Conservation (phyloP, 257 asterid species). For the Jacaranda mimosifolia region DNA sequence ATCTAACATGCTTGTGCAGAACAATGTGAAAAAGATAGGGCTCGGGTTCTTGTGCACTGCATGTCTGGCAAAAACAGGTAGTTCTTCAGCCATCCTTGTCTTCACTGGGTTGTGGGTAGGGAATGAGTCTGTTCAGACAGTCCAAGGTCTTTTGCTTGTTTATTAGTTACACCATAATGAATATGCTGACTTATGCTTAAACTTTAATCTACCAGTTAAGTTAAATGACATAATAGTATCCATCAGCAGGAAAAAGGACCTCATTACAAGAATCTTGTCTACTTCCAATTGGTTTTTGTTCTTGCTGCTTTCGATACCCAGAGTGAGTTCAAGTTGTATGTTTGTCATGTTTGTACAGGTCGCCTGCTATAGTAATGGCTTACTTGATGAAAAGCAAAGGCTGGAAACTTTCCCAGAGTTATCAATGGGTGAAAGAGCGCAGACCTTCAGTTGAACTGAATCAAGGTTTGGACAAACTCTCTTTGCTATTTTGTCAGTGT, state of each 20-base stretch:
- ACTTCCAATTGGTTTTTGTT: background rate
- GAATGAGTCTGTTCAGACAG: background rate
- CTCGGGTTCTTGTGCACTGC: conserved; percentile 97
- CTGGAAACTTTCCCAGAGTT: conserved; percentile 88
- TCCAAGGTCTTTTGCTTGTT: background rate
- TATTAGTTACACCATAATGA: background rate
- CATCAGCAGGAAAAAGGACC: background rate
- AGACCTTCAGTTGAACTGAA: conserved; percentile 76
- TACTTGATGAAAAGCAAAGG: conserved; percentile 95
- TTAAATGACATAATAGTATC: background rate
- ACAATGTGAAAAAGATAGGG: conserved; percentile 83
- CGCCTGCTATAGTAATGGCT: conserved; percentile 95
- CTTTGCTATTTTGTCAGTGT: no score
- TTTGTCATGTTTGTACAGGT: conserved; percentile 54
- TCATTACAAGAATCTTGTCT: background rate
- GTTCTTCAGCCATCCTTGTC: background rate
- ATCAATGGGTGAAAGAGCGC: conserved; percentile 95
- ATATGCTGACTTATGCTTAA: background rate
- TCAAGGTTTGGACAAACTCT: conserved; percentile 61
- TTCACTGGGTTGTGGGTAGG: background rate
- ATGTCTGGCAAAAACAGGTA: conserved; percentile 96
- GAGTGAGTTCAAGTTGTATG: conserved; percentile 16
- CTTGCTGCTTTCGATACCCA: conserved; percentile 10
- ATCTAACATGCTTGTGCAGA: conserved; percentile 56
- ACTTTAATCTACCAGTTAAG: background rate